Base-by-base conservation (phyloP, 2,329 filamentous ascomycete species). In the Neoascochyta sp. region DNA sequence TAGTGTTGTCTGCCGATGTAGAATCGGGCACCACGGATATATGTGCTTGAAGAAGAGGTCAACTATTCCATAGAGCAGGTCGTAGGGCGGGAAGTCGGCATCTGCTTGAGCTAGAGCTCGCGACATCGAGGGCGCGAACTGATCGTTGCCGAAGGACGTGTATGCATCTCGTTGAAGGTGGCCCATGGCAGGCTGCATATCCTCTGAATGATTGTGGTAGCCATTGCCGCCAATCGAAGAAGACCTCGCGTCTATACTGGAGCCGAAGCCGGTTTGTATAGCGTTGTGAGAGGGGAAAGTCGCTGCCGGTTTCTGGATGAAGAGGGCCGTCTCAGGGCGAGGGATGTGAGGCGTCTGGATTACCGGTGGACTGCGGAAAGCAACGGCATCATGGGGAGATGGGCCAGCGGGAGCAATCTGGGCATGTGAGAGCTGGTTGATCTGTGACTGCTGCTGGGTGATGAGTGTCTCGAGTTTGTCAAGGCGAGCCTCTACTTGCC, bases 1-100 rank as follows among this genome's bases (percentile, higher is more conserved):
- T 7, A 95, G 63, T 0, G 87, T 94, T 4, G 83, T 80, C 52
- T 85, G 80, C 13, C 86, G 78, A 62, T 95, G 86, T n/a, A 95
- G 69, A 14, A 95, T 92, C 0, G 89, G 88, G 56, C 87, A 94
- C 76, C 76, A 80, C 0, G 76, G 75, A 43, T 79, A 79, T 51
- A 77, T 74, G 50, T 80, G 75, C 45, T 77, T 78, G 63, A 80
- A 80, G 56, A 76, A 80, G 6, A 80, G 61, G 38, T 79, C 75
- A 10, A 77, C 74, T 2, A 80, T 60, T 3, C 71, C 73, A 37
- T 78, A 80, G 3, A 79, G 55, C 9, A 80, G 63, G 40, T 80
- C 76, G 39, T 78, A 76, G 0, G 76, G 74, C 3, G 76, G 76
- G 1, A 80, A 68, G 30, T 78, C 50, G 48, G 65, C 43, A 49